Conservation (phyloP, 1,139 yeast species). For the Petasospora rhodanensis region DNA sequence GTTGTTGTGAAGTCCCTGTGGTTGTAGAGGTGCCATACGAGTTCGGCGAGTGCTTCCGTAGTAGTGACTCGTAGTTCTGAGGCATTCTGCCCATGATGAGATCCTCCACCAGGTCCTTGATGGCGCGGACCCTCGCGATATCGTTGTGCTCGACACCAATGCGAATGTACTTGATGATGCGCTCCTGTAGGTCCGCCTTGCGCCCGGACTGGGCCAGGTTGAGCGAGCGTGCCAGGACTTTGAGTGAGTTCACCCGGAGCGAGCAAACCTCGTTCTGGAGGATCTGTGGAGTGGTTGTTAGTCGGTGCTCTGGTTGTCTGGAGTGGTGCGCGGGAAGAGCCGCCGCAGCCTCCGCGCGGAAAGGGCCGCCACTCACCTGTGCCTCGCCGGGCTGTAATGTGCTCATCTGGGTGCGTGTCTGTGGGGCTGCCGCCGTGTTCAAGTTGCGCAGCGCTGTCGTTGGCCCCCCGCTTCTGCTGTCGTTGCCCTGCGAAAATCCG, state of each 20-base stretch:
- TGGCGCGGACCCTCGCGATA: slow-evolving; percentile 38
- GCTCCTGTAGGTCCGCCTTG: slow-evolving; percentile 46
- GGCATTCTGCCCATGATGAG: slow-evolving; percentile 29
- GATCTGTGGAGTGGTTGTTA: no score
- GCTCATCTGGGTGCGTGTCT: no score
- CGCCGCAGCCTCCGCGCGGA: no score
- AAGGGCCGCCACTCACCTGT: no score
- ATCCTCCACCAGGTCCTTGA: slow-evolving; percentile 39
- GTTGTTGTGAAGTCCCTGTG: not conserved
- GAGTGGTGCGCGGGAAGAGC: no score
- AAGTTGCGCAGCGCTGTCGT: no score
- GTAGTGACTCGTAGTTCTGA: slow-evolving; percentile 11
- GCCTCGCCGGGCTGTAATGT: no score
- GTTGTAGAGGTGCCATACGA: not conserved
- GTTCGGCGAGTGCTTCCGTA: slow-evolving; percentile 7
- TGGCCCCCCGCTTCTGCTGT: no score
- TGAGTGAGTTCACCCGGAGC: not conserved
- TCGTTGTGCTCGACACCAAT: slow-evolving; percentile 36
- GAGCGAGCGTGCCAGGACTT: slow-evolving; percentile 38
- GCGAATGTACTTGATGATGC: slow-evolving; percentile 38
- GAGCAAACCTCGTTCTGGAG: no score
- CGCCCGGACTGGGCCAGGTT: slow-evolving; percentile 45
- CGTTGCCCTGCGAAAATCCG: no score
- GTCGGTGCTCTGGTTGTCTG: no score
- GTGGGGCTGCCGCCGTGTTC: no score